Evolutionary conservation across 2,329 filamentous ascomycete species (phyloP).

Genomic region (Samsoniella hepiali): DNA sequence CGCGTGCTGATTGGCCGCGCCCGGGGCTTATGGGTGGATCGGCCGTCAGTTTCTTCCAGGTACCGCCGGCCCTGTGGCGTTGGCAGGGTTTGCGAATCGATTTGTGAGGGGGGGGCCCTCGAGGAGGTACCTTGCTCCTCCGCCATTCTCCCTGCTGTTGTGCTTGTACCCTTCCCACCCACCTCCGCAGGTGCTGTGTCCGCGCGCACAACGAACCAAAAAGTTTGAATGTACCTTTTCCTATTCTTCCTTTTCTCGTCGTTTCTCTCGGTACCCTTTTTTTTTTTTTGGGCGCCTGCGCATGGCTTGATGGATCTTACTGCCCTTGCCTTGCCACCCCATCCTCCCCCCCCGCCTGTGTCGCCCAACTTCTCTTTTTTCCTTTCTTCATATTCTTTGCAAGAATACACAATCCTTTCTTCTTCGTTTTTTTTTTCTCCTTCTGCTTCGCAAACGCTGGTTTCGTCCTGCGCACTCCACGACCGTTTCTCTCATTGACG

Average conservation of each 20-base stretch:
- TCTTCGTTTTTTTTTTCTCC: background rate
- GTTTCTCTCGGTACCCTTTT: background rate
- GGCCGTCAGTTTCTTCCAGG: background rate
- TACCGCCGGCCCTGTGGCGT: background rate
- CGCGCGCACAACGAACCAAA: background rate
- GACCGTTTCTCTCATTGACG: conserved; percentile 15
- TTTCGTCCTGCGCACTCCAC: conserved; percentile 11
- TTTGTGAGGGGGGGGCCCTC: too few species aligned
- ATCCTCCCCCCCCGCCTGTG: too few species aligned
- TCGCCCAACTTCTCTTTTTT: background rate
- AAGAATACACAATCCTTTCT: conserved; percentile 8
- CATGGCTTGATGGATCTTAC: background rate
- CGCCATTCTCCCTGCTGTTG: background rate
- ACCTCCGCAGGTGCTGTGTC: background rate
- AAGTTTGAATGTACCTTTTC: background rate
- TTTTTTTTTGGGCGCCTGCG: background rate
- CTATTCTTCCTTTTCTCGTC: conserved; percentile 1
- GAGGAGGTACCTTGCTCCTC: background rate
- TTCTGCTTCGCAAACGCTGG: conserved; percentile 14
- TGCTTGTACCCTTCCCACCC: background rate
- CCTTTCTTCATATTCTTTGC: conserved; percentile 17
- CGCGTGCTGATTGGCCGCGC: background rate
- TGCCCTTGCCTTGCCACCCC: background rate
- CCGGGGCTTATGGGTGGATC: background rate
- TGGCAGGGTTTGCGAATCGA: too few species aligned